Evolutionary conservation across 768 basidiomycete species (phyloP).

Genomic region (Suillus occidentalis): DNA sequence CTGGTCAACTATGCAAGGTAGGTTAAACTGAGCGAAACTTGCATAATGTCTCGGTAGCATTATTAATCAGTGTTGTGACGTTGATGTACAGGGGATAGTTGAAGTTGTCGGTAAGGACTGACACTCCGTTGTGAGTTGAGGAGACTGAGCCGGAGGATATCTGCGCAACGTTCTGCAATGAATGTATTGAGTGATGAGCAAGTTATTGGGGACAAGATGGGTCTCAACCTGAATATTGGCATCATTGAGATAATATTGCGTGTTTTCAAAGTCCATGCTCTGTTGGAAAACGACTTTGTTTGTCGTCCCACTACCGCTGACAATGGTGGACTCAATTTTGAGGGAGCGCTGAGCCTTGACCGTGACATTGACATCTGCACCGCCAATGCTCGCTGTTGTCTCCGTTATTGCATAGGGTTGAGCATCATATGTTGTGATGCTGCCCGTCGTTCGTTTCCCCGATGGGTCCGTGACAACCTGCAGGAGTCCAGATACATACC

Average conservation of each 20-base stretch:
- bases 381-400: slow-evolving; percentile 43
- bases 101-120: slow-evolving; percentile 49
- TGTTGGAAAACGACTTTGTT: slow-evolving; percentile 65
- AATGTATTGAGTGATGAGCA: not conserved
- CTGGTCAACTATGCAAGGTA: slow-evolving; percentile 6
- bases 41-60: slow-evolving; percentile 27
- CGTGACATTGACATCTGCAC: slow-evolving; percentile 56
- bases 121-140: slow-evolving; percentile 50
- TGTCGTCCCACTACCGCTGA: slow-evolving; percentile 57
- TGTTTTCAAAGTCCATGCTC: slow-evolving; percentile 57
- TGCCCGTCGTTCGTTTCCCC: slow-evolving; percentile 62
- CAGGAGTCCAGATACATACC: slow-evolving; percentile 71
- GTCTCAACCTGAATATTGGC: slow-evolving; percentile 35
- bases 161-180: slow-evolving; percentile 49
- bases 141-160: slow-evolving; percentile 44
- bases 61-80: slow-evolving; percentile 31
- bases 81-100: slow-evolving; percentile 52
- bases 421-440: slow-evolving; percentile 58
- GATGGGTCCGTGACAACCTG: slow-evolving; percentile 72
- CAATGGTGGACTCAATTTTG: slow-evolving; percentile 59
- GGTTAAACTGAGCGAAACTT: not conserved
- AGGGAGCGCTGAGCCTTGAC: slow-evolving; percentile 60
- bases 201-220: not conserved
- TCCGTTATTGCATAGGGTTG: slow-evolving; percentile 55
- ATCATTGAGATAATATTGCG: slow-evolving; percentile 58